Evolutionary conservation across 306 rosid genomes (phyloP).

Genomic region (Fagus sylvatica): DNA sequence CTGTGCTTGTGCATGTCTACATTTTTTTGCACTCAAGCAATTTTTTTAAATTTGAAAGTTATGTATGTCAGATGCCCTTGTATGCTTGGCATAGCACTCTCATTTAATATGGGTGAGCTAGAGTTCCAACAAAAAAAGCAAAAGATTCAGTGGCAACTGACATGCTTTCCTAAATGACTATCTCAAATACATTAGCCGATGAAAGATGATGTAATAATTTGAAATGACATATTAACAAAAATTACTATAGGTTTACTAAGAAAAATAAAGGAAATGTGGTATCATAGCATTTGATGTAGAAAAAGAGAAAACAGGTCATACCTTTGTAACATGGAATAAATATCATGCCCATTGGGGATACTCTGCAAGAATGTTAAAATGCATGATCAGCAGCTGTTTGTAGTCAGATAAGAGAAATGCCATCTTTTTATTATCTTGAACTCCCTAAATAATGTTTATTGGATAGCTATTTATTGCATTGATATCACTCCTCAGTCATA

Average conservation of each 20-base stretch:
- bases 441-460: neutral
- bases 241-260: neutral
- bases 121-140: neutral
- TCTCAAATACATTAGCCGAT: neutral
- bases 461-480: neutral
- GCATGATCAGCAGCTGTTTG: slow-evolving; percentile 17
- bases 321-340: slow-evolving; percentile 98
- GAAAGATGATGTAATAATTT: neutral
- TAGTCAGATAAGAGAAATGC: slow-evolving; percentile 1
- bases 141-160: neutral
- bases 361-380: slow-evolving; percentile 50
- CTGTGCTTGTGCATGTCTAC: neutral
- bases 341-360: slow-evolving; percentile 94
- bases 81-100: neutral
- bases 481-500: neutral
- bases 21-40: neutral
- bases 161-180: neutral
- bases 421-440: neutral
- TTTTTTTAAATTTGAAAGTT: neutral
- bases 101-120: neutral
- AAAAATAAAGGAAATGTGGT: neutral
- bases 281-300: neutral
- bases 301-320: slow-evolving; percentile 25
- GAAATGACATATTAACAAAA: neutral
- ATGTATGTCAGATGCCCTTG: neutral